Base-by-base conservation (phyloP, 2,329 filamentous ascomycete species). In the Aspergillus terreus region DNA sequence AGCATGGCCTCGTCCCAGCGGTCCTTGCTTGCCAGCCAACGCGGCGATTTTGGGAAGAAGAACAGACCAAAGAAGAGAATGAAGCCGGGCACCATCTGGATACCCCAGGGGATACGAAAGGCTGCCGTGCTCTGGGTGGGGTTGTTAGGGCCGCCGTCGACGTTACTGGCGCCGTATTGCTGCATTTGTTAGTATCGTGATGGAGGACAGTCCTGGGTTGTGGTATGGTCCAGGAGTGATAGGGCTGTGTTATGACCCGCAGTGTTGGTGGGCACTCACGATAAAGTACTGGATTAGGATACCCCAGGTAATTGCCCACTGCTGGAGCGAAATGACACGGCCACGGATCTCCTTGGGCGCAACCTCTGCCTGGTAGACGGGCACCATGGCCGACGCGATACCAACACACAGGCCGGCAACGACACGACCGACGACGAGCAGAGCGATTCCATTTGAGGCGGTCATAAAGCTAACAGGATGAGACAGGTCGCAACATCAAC, bases 391-490 rank as follows among this genome's bases (percentile, higher is more conserved):
- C 14, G 85, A 88, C 57, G 82, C 82, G 58, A 91, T 88, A 53
- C 87, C 88, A 46, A 90, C 84, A 53, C 84, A 84, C 56, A 89
- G 63, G 36, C 88, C 88, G 51, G 86, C 84, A 64, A 91, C 81
- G 54, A 85, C 73, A 57, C 88, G 83, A 2, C 87, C 87, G 2
- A 80, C 79, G 51, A 87, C 82, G 11, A 91, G 77, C 84, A 90
- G 88, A 25, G 74, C 77, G 44, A 90, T 79, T 60, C 84, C 83
- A 59, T 86, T 79, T 1, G 85, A 67, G 1, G 83, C 82, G 46
- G 78, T 80, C 63, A 83, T 78, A 49, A 70, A 77, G 15, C 80
- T 80, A 47, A 78, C 70, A 41, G 67, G 73, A 73, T 33, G 17
- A 11, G 4, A 7, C 6, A 11, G 17, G 4, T n/a, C 6, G 11